Base-by-base conservation (phyloP, 1,284 basidiomycete species). In the Xanthoconium separans region DNA sequence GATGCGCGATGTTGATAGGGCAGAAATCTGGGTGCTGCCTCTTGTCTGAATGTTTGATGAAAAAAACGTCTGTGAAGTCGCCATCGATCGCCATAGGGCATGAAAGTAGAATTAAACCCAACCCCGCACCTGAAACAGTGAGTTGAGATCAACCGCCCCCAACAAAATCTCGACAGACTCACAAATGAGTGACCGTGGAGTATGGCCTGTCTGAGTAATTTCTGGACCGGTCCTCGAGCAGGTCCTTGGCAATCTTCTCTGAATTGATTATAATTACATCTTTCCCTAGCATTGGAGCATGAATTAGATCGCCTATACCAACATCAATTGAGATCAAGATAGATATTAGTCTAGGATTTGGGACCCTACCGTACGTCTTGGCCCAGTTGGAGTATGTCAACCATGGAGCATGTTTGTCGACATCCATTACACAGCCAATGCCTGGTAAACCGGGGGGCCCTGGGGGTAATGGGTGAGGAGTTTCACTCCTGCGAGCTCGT, bases 181-280 rank as follows among this genome's bases (percentile, higher is more conserved):
- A 63, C 62, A 55, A 6, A 9, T 55, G 44, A 6, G 9, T 55
- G 5, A 24, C 29, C 16, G 50, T 36, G 13, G 22, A 2, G 27
- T n/a, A 9, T 4, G 49, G 49, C 2, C 49, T 41, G 24, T 46
- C 33, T 6, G 49, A 50, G 22, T 37, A 45, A 15, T 45, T 50
- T 18, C 3, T 45, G 6, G 49, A 45, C 8, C 49, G 31, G n/a
- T 36, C 16, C 33, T 46, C 49, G 2, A 50, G 33, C 9, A 50
- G 24, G 10, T 50, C 49, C 24, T 50, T 45, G 7, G 33, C 41
- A 1, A 46, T 31, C 41, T 50, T 36, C 15, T 45, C 49, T 13
- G 49, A 50, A 30, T 50, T 46, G 24, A 50, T 18, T 18, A 50
- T 37, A 61, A 80, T 58, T 24, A 75, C 64, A 31, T 77, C 66